Evolutionary conservation across 108 stramenopile genomes (phyloP), one percentile per base, ranked within the genome.

Genomic region (Cyclotella baltica): DNA sequence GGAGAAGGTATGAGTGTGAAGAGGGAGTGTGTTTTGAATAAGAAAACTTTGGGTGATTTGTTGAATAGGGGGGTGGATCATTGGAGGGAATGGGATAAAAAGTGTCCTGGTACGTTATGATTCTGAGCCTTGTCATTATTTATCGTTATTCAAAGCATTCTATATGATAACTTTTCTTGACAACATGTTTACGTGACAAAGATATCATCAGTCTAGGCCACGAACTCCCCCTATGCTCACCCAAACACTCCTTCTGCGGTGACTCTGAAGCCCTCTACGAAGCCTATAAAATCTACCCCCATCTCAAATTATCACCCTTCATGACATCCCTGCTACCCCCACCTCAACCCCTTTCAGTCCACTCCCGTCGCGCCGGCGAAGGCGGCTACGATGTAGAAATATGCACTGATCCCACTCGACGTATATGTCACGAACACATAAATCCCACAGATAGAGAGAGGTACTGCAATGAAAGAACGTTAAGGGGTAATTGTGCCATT

Each of bases 31-130:
- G 72, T 80, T 18, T 52, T 80, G 58, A 53, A 34, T n/a, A 65
- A 72, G 65, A 6, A 8, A 22, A 64, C 72, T 29, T 56, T 57
- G 47, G 65, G 47, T 28, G 0, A n/a, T 22, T 46, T 80, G n/a
- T 73, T 80, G 71, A 72, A 67, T 38, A 50, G 78, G 1, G 78
- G 78, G 28, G 43, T 58, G 11, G 43, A 67, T 4, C 48, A 58
- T 50, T 80, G 78, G 78, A 50, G 52, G 57, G 37, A 72, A 73
- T 80, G 78, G 78, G 78, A 80, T 61, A 20, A 23, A 22, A 67
- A 67, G 36, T 80, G 78, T 36, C 78, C 78, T 37, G 76, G 69
- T 63, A 52, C 69, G 13, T 62, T 77, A 62, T 69, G 62, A 18
- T 77, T 34, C 58, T 33, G 15, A 52, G 68, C 1, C 62, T 48